Base-by-base conservation (phyloP, 2,329 filamentous ascomycete species). In the Cercospora sojina region DNA sequence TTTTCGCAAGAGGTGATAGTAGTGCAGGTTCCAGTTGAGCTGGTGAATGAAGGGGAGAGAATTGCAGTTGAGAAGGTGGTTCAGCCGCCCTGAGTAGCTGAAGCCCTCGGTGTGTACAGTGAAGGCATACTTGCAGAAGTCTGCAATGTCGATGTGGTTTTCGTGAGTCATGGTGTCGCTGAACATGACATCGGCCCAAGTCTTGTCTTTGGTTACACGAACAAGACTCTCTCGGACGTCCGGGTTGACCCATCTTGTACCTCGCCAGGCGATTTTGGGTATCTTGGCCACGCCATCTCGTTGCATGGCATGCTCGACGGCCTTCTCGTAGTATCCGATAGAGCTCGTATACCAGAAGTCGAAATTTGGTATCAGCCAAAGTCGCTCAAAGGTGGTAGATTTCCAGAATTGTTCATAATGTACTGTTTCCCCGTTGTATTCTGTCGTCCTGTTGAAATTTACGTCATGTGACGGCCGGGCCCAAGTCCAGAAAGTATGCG, bases 171-270 rank as follows among this genome's bases (percentile, higher is more conserved):
- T 58, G 57, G 68, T 68, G 51, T 72, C 61, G 27, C 74, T 64
- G 23, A 68, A 74, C 10, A 70, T 60, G 1, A 81, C 76, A 64
- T 81, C 76, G 1, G 75, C 74, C 79, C 79, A 81, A 0, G 69
- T 23, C 65, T 78, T 76, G 2, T 71, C 76, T 2, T 71, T 47
- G 1, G 76, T 75, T 1, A 64, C 67, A 5, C 73, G 62, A 0
- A 80, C 25, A 10, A 80, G 69, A 13, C 70, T 64, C 13, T 76
- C 66, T 16, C 76, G 70, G 7, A 77, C 67, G n/a, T 68, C 67
- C 4, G 67, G 62, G 27, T 73, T 72, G n/a, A 75, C 70, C 60
- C 72, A 71, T 20, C 73, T 69, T 0, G 73, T 72, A 6, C 74
- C 75, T 9, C 76, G 71, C 75, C 75, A 78, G 0, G 75, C 71